Evolutionary conservation across 805 yeast genomes (phyloP).

Genomic region (Starmerella cellae): DNA sequence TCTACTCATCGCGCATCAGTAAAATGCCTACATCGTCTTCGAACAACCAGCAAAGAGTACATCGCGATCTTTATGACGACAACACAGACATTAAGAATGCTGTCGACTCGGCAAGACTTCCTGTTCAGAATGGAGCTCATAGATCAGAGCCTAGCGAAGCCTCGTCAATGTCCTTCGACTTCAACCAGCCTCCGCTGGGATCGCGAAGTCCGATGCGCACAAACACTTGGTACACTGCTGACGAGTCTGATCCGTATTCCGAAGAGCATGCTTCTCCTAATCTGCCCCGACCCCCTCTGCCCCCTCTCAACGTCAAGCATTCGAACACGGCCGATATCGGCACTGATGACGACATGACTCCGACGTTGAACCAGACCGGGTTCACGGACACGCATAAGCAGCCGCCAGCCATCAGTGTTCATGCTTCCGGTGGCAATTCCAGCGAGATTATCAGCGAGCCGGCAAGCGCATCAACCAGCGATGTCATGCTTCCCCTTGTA

Average conservation of each 20-base stretch:
- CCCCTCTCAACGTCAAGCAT: too few species aligned
- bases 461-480: neutral
- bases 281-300: too few species aligned
- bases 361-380: neutral
- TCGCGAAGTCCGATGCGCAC: neutral
- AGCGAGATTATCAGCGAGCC: neutral
- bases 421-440: neutral
- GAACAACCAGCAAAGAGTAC: neutral
- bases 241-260: too few species aligned
- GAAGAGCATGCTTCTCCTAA: too few species aligned
- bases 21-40: slow-evolving; percentile 1
- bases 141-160: slow-evolving; percentile 1
- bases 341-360: neutral
- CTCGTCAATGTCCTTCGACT: slow-evolving; percentile 12
- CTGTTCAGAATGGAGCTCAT: neutral
- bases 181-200: slow-evolving; percentile 7
- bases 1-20: slow-evolving; percentile 7
- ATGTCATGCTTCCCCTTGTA: too few species aligned
- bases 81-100: too few species aligned
- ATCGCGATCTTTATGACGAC: too few species aligned
- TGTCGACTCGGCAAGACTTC: too few species aligned
- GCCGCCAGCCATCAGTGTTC: neutral
- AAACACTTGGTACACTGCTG: neutral
- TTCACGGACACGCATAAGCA: neutral
- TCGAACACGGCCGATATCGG: neutral